Evolutionary conservation across 2,329 filamentous ascomycete species (phyloP), one percentile per base, ranked within the genome.

Genomic region (Colletotrichum cordylinicola): DNA sequence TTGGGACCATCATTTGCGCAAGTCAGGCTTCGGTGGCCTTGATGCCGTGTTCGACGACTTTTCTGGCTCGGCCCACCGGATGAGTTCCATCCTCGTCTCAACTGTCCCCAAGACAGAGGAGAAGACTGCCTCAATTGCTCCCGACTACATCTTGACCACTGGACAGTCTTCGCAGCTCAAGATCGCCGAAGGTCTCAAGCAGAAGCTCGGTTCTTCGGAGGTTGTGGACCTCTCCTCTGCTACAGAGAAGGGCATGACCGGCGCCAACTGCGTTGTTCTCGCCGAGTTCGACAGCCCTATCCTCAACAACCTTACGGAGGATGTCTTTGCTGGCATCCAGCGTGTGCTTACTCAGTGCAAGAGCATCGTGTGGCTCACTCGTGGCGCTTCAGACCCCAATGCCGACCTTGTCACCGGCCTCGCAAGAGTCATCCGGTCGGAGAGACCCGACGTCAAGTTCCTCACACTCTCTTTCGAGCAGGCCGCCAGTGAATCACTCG

Each of bases 31-130:
- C 68, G 69, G 61, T 13, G 78, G 78, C 7, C 61, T 82, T 18
- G 81, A 82, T 21, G 72, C 77, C 4, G 78, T 78, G n/a, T 78
- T 82, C 8, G 74, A 73, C 4, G 82, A 82, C 70, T 77, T 79
- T 65, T 24, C 78, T 43, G 66, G 69, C 60, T 72, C 79, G 15
- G 60, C 67, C 39, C 56, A 77, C 16, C 76, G 61, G 29, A 76
- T 74, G 56, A 77, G 74, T 27, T 77, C 76, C 2, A 67, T 77
- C 29, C 55, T 82, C 9, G 78, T 80, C 24, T 81, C 81, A 5
- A 79, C 77, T 12, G 80, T 79, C 21, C 52, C 77, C 3, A 29
- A 35, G 13, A 6, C 64, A 1, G 48, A 77, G 5, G 12, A 16
- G 21, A 12, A 35, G 10, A 21, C 15, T 4, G 24, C 12, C 4